A percentile compares a stretch with the other conserved stretches of the same genome.
phyloP scores from a whole-genome alignment of 192 early-diverging fungal genomes.

The Coemansia sp. region DNA sequence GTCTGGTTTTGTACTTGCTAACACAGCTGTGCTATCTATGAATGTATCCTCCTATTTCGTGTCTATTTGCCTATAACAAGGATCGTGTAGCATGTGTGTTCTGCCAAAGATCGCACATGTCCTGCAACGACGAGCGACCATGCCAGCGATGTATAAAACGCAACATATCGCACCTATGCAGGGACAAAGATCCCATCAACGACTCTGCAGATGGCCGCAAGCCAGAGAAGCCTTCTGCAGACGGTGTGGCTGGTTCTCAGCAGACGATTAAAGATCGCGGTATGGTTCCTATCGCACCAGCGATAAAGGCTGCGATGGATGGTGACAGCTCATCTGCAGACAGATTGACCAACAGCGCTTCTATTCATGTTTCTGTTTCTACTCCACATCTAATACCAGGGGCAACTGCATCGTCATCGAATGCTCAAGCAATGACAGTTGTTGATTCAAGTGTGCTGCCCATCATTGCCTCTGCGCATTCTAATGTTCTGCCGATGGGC shows the following conservation, averaged over 20 bases:
- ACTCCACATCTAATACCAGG: neutral
- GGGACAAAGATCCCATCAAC: constrained; percentile 66
- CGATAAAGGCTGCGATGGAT: neutral
- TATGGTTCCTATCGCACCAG: constrained; percentile 13
- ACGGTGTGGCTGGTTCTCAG: neutral
- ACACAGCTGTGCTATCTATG: neutral
- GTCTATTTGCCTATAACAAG: neutral
- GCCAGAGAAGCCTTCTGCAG: neutral
- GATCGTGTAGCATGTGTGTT: constrained; percentile 79
- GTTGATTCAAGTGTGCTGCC: constrained; percentile 14
- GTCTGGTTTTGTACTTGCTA: neutral
- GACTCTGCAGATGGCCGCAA: constrained; percentile 17
- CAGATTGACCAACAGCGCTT: neutral
- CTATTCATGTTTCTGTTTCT: neutral
- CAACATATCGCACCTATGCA: constrained; percentile 91
- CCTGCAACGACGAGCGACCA: constrained; percentile 88
- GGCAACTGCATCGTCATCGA: neutral
- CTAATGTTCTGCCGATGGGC: constrained; percentile 3
- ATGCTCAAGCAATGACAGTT: neutral
- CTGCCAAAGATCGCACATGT: constrained; percentile 95
- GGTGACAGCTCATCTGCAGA: neutral
- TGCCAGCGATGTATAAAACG: constrained; percentile 95
- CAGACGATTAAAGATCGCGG: neutral
- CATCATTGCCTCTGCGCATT: constrained; percentile 10
- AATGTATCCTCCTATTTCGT: neutral